Conservation (phyloP, 495 filamentous ascomycete genomes). For the Usnea hakonensis region DNA sequence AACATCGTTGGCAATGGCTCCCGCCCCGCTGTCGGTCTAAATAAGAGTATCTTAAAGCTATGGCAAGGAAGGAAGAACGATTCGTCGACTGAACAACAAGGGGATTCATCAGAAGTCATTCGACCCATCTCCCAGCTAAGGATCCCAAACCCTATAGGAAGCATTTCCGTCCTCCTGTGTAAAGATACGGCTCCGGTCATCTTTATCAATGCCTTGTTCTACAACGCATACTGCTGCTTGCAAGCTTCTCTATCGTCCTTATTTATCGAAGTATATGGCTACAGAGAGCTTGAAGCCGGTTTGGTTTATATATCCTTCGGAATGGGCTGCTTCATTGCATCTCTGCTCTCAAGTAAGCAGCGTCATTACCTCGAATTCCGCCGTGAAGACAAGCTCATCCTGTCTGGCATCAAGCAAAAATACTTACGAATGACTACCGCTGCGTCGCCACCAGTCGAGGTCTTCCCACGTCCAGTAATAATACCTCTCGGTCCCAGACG, state of each 20-base stretch:
- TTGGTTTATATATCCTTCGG: conserved; percentile 45
- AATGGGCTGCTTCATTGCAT: conserved; percentile 40
- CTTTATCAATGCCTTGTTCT: conserved; percentile 9
- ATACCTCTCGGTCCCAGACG: conserved; percentile 42
- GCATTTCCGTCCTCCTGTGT: conserved; percentile 8
- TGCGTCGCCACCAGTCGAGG: conserved; percentile 42
- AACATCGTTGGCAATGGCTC: conserved; percentile 67
- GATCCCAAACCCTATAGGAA: conserved; percentile 7
- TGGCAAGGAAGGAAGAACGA: background rate
- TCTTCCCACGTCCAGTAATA: conserved; percentile 42
- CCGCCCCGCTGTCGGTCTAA: conserved; percentile 26
- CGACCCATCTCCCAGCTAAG: background rate
- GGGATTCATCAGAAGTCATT: background rate
- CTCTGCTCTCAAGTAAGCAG: conserved; percentile 11
- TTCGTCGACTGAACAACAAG: background rate
- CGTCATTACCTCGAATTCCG: background rate
- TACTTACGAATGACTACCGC: conserved; percentile 50
- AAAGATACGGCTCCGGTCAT: conserved; percentile 16
- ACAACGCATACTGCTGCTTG: conserved; percentile 15
- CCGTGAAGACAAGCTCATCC: background rate
- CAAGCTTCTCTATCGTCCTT: conserved; percentile 16
- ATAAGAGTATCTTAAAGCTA: conserved; percentile 5
- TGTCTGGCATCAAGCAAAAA: conserved; percentile 23
- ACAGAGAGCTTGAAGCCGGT: conserved; percentile 38
- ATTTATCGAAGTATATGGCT: conserved; percentile 29